Conservation (phyloP, 2,329 filamentous ascomycete genomes). For the Exophiala sp. region DNA sequence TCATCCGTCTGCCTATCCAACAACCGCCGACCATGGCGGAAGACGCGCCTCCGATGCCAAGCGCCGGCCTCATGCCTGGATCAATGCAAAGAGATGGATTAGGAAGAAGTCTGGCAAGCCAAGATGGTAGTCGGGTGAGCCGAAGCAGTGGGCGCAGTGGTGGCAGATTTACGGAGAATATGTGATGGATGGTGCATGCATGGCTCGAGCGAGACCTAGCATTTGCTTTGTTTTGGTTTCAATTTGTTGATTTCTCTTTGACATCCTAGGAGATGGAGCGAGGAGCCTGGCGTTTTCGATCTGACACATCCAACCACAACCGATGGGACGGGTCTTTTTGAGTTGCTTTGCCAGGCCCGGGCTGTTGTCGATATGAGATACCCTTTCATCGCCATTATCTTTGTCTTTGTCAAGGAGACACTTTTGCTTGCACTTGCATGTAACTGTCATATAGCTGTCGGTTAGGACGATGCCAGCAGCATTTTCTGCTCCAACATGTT, state of each 20-base stretch:
- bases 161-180: constrained; percentile 37
- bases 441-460: too few species aligned
- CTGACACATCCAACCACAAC: background rate
- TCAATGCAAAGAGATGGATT: constrained; percentile 36
- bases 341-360: constrained; percentile 12
- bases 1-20: constrained; percentile 25
- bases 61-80: constrained; percentile 27
- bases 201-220: background rate
- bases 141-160: constrained; percentile 31
- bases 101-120: constrained; percentile 39
- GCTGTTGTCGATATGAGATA: constrained; percentile 17
- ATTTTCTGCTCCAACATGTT: too few species aligned
- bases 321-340: background rate
- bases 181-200: constrained; percentile 25
- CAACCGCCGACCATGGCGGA: constrained; percentile 25
- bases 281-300: constrained; percentile 1
- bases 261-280: background rate
- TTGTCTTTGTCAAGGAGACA: too few species aligned
- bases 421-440: too few species aligned
- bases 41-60: constrained; percentile 30
- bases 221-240: background rate
- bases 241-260: background rate
- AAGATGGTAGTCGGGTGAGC: constrained; percentile 39
- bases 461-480: too few species aligned
- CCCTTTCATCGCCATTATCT: constrained; percentile 2